These are phyloP conservation scores for Narthecium ossifragum DNA, from an alignment of 106 monocot genomes.

Conservation along the genomic window DNA sequence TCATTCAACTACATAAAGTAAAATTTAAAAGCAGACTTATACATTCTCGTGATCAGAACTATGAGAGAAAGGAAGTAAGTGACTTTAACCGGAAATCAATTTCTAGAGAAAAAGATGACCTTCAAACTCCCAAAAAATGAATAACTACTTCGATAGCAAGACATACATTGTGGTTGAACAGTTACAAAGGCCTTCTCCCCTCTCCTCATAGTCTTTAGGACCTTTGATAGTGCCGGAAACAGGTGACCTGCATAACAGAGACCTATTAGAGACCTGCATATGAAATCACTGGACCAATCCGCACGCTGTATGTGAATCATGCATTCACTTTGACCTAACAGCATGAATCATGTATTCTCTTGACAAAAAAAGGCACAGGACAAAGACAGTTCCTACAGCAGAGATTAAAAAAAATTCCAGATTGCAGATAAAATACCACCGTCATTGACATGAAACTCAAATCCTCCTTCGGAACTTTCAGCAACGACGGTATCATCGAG, in stretches of 20 bases:
- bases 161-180: constrained; percentile 60
- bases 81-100: constrained; percentile 4
- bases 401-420: no score
- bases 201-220: constrained; percentile 54
- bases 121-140: constrained; percentile 2
- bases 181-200: constrained; percentile 53
- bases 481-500: constrained; percentile 40
- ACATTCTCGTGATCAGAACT: no score
- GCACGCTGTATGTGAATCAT: no score
- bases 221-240: constrained; percentile 37
- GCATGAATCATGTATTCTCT: no score
- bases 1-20: no score
- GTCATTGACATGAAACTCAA: constrained; percentile 47
- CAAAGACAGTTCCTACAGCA: not conserved
- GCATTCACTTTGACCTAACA: not conserved
- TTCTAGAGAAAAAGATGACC: not conserved
- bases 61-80: no score
- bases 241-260: constrained; percentile 36
- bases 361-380: not conserved
- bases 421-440: constrained; percentile 22
- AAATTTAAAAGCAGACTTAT: no score
- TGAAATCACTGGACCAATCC: not conserved
- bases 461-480: constrained; percentile 45
- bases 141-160: not conserved
- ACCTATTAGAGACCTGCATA: not conserved